Conservation (phyloP, 2,329 filamentous ascomycete species). For the Curvularia hawaiiensis region DNA sequence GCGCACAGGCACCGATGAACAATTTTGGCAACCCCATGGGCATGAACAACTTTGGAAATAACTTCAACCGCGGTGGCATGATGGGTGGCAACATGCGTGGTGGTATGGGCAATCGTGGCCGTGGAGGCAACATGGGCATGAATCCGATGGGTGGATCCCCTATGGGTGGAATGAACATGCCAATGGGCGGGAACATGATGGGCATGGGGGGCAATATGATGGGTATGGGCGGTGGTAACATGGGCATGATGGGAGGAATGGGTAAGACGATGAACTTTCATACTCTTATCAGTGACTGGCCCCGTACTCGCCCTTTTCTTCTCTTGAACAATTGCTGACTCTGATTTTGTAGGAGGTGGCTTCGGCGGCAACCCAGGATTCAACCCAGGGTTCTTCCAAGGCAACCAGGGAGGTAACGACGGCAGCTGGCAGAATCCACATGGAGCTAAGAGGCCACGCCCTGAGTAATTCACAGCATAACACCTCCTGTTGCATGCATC, state of each 20-base stretch:
- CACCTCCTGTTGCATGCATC: background rate
- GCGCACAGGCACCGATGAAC: constrained; percentile 48
- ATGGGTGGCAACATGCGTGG: constrained; percentile 48
- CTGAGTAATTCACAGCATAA: constrained; percentile 57
- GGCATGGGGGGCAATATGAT: constrained; percentile 47
- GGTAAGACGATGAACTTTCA: constrained; percentile 28
- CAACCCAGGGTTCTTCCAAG: constrained; percentile 73
- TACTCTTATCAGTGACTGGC: constrained; percentile 9
- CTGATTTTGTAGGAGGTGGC: constrained; percentile 43
- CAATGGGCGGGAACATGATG: constrained; percentile 46
- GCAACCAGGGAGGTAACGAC: constrained; percentile 55
- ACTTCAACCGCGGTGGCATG: constrained; percentile 51
- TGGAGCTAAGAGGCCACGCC: constrained; percentile 77
- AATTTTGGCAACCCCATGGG: constrained; percentile 52
- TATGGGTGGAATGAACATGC: constrained; percentile 49
- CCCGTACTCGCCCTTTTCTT: background rate
- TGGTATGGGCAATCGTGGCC: constrained; percentile 54
- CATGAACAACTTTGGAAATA: constrained; percentile 47
- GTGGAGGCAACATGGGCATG: constrained; percentile 47
- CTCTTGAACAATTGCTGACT: constrained; percentile 15
- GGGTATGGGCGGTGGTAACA: constrained; percentile 38
- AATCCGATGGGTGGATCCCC: constrained; percentile 43
- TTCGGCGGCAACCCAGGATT: constrained; percentile 73
- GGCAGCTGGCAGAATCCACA: constrained; percentile 78
- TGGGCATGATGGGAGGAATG: constrained; percentile 45